Percentiles rank a stretch among this genome's conserved stretches.
Conservation (phyloP, 495 filamentous ascomycete species). For the Hyphodiscus hymeniophilus region DNA sequence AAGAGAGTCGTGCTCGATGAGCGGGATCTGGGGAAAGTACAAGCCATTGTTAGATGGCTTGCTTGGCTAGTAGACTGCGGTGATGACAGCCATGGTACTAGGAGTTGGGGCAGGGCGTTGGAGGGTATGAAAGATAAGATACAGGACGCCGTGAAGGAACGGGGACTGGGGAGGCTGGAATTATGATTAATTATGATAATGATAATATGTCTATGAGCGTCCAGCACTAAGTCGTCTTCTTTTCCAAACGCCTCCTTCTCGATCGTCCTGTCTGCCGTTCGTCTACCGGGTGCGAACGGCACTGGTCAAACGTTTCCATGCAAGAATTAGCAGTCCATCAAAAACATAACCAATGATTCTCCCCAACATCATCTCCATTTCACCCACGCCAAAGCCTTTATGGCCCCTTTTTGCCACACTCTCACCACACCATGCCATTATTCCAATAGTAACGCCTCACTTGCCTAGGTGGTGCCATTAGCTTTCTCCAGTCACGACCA, state of each 20-base stretch:
- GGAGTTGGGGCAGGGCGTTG: constrained; percentile 42
- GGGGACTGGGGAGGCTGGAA: constrained; percentile 57
- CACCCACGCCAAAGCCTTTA: too few species aligned
- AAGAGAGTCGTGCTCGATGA: constrained; percentile 61
- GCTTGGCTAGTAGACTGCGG: constrained; percentile 58
- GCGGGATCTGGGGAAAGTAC: constrained; percentile 65
- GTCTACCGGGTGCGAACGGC: background rate
- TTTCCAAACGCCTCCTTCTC: too few species aligned
- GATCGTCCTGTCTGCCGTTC: too few species aligned
- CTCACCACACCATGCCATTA: too few species aligned
- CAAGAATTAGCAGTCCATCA: too few species aligned
- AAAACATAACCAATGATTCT: too few species aligned
- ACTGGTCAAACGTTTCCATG: too few species aligned
- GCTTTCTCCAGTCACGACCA: background rate
- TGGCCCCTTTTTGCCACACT: too few species aligned
- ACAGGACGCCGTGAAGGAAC: constrained; percentile 47
- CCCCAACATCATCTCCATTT: too few species aligned
- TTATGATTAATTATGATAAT: constrained; percentile 5
- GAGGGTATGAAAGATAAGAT: constrained; percentile 47
- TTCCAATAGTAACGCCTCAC: background rate
- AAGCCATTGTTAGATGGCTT: constrained; percentile 61
- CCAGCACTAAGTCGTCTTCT: background rate
- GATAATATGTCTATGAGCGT: background rate
- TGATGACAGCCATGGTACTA: constrained; percentile 21
- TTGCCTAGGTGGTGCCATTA: background rate